These are phyloP conservation scores for Zoysia matrella DNA, from an alignment of 202 grass and related monocot genomes.

Conservation along the genomic window DNA sequence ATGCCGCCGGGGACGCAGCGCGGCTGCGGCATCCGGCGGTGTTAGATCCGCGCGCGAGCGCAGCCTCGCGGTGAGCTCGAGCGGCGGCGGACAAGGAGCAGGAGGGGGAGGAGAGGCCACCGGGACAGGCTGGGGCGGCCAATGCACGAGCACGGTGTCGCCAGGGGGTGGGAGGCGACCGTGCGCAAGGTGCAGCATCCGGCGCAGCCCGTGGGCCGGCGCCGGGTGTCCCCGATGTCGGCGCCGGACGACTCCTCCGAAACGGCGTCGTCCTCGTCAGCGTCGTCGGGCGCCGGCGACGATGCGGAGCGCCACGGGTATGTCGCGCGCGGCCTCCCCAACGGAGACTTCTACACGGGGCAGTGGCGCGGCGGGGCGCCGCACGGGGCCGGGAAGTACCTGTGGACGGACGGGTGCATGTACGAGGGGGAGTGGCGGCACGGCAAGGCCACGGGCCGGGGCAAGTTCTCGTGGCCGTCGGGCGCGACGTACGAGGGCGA, in stretches of 20 bases:
- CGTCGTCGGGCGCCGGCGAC: conserved; percentile 47
- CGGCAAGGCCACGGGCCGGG: conserved; percentile 62
- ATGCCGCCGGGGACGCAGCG: conserved; percentile 45
- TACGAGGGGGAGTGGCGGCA: conserved; percentile 93
- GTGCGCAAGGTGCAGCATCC: too few relatives aligned
- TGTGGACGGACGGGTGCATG: conserved; percentile 99
- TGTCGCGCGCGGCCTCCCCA: conserved; percentile 67
- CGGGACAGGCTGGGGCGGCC: too few relatives aligned
- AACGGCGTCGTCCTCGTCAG: conserved; percentile 50
- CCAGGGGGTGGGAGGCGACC: too few relatives aligned
- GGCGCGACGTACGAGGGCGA: too few relatives aligned
- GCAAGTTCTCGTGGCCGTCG: conserved; percentile 25
- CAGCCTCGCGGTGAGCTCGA: conserved; percentile 1
- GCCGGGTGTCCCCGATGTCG: too few relatives aligned
- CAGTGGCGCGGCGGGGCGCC: conserved; percentile 75
- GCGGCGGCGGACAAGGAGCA: neutral
- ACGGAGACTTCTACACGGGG: conserved; percentile 27
- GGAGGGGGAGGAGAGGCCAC: neutral
- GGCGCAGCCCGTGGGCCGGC: too few relatives aligned
- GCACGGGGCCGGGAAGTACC: conserved; percentile 81
- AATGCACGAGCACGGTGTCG: too few relatives aligned
- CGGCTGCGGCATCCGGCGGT: conserved; percentile 25
- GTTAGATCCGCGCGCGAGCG: conserved; percentile 38
- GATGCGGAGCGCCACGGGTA: conserved; percentile 35
- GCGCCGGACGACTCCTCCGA: neutral